These are phyloP conservation scores for Babjeviella inositovora DNA, from an alignment of 805 yeast genomes.

Conservation along the genomic window DNA sequence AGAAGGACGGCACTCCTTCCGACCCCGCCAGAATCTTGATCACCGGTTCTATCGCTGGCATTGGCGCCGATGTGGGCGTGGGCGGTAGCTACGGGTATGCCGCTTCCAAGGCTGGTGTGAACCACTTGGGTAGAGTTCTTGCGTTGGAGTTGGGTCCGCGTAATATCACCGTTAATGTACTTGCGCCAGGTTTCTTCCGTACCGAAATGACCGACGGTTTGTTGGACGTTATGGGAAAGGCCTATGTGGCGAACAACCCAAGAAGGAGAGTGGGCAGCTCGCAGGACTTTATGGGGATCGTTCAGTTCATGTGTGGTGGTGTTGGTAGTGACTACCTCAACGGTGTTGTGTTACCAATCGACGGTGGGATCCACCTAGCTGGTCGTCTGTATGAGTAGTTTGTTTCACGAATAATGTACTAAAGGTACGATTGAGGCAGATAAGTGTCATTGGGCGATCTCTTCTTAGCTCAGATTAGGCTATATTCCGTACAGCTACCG, in stretches of 20 bases:
- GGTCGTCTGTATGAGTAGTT: too few relatives aligned
- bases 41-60: conserved; percentile 52
- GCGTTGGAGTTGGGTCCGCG: conserved; percentile 53
- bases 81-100: conserved; percentile 55
- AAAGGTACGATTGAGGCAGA: too few relatives aligned
- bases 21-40: conserved; percentile 54
- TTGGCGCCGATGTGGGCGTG: conserved; percentile 18
- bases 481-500: too few relatives aligned
- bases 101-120: conserved; percentile 64
- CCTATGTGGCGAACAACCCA: conserved; percentile 34
- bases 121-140: conserved; percentile 46
- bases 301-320: conserved; percentile 41
- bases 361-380: conserved; percentile 46
- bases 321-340: conserved; percentile 45
- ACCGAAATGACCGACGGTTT: conserved; percentile 60
- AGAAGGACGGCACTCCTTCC: conserved; percentile 26
- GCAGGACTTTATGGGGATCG: conserved; percentile 39
- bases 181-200: conserved; percentile 71
- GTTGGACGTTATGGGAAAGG: conserved; percentile 33
- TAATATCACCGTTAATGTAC: conserved; percentile 50
- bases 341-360: conserved; percentile 53
- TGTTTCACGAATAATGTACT: too few relatives aligned
- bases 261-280: conserved; percentile 44
- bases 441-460: too few relatives aligned
- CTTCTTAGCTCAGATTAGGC: too few relatives aligned